A percentile compares a stretch with the other conserved stretches of the same genome.
Evolutionary conservation across 495 filamentous ascomycete genomes (phyloP).

Genomic region (Aspergillus ostianus): DNA sequence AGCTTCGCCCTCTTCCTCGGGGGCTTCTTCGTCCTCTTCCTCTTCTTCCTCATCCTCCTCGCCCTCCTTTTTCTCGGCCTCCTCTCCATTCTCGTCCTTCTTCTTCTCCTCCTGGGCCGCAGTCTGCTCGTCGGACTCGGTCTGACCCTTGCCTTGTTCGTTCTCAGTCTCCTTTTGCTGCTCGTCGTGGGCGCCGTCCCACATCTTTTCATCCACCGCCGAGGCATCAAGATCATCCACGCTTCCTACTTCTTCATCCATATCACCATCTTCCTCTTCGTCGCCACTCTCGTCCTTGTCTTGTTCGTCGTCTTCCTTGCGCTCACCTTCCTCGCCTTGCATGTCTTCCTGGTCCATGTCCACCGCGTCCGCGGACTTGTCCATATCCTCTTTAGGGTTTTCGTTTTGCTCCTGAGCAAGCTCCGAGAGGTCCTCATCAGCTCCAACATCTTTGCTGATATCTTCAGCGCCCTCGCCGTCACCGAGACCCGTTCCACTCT

Average conservation of each 20-base stretch:
- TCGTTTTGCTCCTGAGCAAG: constrained; percentile 70
- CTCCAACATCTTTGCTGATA: constrained; percentile 92
- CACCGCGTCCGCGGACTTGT: constrained; percentile 76
- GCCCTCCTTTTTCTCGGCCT: constrained; percentile 45
- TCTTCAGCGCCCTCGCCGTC: constrained; percentile 94
- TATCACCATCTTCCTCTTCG: constrained; percentile 62
- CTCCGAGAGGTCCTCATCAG: constrained; percentile 90
- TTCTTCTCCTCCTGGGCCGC: constrained; percentile 59
- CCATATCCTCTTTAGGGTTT: constrained; percentile 63
- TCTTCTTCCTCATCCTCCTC: constrained; percentile 54
- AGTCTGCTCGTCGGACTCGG: constrained; percentile 62
- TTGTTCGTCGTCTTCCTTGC: constrained; percentile 67
- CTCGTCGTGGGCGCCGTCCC: constrained; percentile 81
- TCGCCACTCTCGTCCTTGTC: constrained; percentile 60
- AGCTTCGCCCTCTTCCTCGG: constrained; percentile 60
- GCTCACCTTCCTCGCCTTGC: constrained; percentile 39
- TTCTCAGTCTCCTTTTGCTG: constrained; percentile 79
- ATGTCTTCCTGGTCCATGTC: constrained; percentile 92
- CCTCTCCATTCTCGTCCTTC: constrained; percentile 47
- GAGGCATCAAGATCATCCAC: constrained; percentile 86
- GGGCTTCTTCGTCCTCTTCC: constrained; percentile 56
- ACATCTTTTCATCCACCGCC: constrained; percentile 96
- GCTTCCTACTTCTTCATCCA: constrained; percentile 85
- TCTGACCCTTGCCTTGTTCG: constrained; percentile 63
- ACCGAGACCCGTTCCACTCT: constrained; percentile 93